These are phyloP conservation scores for Pythium periplocum DNA, from an alignment of 352 stramenopile genomes.

Conservation along the genomic window DNA sequence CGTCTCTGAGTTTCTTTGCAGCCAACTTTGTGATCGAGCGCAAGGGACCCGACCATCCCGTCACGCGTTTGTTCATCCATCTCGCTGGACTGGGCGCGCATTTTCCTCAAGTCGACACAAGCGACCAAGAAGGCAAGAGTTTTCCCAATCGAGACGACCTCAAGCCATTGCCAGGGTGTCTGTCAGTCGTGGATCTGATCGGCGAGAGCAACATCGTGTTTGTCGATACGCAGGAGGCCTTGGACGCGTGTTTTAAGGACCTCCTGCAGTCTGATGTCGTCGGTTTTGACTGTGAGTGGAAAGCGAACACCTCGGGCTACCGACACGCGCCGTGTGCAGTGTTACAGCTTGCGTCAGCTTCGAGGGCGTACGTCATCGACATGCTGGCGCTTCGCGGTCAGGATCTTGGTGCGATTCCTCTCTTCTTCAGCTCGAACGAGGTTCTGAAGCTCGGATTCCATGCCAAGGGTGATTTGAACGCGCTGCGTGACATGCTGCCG, in stretches of 20 bases:
- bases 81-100: constrained; percentile 23
- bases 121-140: constrained; percentile 5
- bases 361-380: constrained; percentile 65
- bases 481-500: constrained; percentile 43
- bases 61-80: constrained; percentile 56
- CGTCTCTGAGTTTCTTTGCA: constrained; percentile 35
- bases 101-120: constrained; percentile 49
- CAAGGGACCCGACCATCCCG: constrained; percentile 25
- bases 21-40: constrained; percentile 53
- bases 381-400: constrained; percentile 39
- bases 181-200: constrained; percentile 41
- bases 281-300: constrained; percentile 82
- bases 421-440: constrained; percentile 36
- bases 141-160: constrained; percentile 39
- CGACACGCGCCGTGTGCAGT: constrained; percentile 40
- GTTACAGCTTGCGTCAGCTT: constrained; percentile 55
- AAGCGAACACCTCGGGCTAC: constrained; percentile 25
- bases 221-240: constrained; percentile 34
- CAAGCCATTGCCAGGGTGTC: constrained; percentile 29
- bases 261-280: constrained; percentile 38
- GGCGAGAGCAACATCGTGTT: constrained; percentile 48
- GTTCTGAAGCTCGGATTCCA: constrained; percentile 77
- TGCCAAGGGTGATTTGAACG: constrained; percentile 53
- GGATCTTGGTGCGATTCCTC: constrained; percentile 18
- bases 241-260: constrained; percentile 34